Conservation (phyloP, 2,329 filamentous ascomycete genomes). For the Apiospora arundinis region DNA sequence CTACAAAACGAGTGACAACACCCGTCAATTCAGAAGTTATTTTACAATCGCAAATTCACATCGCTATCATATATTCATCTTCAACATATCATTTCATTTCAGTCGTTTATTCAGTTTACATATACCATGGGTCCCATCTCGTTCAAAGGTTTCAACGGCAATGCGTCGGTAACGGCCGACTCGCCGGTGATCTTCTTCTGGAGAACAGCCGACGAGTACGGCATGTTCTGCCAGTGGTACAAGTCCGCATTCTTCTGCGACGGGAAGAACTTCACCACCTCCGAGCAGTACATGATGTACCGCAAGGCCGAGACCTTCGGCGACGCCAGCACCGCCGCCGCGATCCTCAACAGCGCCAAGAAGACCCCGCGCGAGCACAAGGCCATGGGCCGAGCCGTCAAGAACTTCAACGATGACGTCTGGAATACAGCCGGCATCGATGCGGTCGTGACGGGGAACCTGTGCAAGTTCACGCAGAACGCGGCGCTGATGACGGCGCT, state of each 20-base stretch:
- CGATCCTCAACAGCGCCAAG: background rate
- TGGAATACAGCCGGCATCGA: background rate
- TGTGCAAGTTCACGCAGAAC: constrained; percentile 20
- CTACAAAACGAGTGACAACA: too few relatives aligned
- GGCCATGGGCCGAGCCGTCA: background rate
- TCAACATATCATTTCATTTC: background rate
- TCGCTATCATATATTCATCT: background rate
- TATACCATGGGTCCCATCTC: background rate
- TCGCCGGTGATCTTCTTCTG: background rate
- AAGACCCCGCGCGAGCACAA: constrained; percentile 10
- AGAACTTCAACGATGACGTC: background rate
- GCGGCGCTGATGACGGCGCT: background rate
- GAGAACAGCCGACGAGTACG: background rate
- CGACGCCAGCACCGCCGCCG: background rate
- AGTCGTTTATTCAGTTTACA: background rate
- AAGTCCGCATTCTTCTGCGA: background rate
- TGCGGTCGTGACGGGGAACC: background rate
- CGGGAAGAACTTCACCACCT: background rate
- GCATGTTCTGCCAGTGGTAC: constrained; percentile 1
- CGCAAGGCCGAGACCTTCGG: constrained; percentile 4
- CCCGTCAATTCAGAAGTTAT: too few relatives aligned
- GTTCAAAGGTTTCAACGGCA: background rate
- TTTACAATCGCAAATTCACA: background rate
- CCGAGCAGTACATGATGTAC: constrained; percentile 18
- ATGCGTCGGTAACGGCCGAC: background rate